Base-by-base conservation (phyloP, 2,329 filamentous ascomycete genomes). In the Coniochaeta ligniaria region DNA sequence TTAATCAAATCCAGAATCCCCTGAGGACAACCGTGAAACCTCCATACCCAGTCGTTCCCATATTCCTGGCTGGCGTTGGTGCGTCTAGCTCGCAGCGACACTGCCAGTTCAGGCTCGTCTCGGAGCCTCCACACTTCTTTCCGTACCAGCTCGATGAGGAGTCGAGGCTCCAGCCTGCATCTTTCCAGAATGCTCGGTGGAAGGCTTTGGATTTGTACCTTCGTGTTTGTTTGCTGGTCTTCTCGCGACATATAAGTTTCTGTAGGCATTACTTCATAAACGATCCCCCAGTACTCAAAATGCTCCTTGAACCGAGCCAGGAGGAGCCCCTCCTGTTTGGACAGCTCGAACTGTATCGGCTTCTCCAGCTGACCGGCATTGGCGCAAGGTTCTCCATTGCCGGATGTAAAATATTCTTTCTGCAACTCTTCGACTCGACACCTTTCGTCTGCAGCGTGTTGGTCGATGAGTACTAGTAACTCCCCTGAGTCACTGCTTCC, bases 381-480 rank as follows among this genome's bases (percentile, higher is more conserved):
- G 11, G 7, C 1, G 56, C 60, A 20, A n/a, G n/a, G 26, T 28
- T 24, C 57, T 20, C 28, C 4, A 63, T 61, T 59, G 4, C 62
- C n/a, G 6, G 43, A 3, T 3, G 57, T 54, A 63, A 86, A 85
- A 60, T 84, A 86, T 6, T 65, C 65, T 0, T 66, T 66, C 70
- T 96, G 85, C 1, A 99, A 78, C 0, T 73, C 71, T 70, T 99
- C 95, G 1, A 98, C 83, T 1, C 87, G 86, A 63, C 90, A 86
- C 54, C 95, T 83, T 75, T 99, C 95, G 70, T 97, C 94, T 3
- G 93, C 95, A 0, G 95, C 95, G 70, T 99, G 95, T 69, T 99
- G 95, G 69, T 99, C 95, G 6, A 97, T 81, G 43, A 97, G 78
- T 0, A 96, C 80, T 5, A 98, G 75, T 1, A 86, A 66, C 2